Evolutionary conservation across 352 stramenopile genomes (phyloP).

Genomic region (Pythium myriotylum): DNA sequence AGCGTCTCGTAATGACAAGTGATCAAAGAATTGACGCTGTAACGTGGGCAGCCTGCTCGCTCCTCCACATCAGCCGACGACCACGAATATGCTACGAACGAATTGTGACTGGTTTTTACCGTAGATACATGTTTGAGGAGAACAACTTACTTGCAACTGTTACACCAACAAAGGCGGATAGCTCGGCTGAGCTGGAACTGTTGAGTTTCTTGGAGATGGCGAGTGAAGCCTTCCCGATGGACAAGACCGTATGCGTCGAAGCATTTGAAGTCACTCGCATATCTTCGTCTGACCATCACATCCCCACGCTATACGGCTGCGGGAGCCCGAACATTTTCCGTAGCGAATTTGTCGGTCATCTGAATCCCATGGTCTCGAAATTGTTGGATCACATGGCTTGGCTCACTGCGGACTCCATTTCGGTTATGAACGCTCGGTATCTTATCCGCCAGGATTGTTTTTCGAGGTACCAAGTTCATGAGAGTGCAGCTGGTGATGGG

Average conservation of each 20-base stretch:
- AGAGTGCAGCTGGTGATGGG: neutral
- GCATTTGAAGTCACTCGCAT: neutral
- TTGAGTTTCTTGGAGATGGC: constrained; percentile 21
- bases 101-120: constrained; percentile 14
- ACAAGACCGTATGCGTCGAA: constrained; percentile 19
- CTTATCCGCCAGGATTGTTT: constrained; percentile 29
- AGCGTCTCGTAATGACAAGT: constrained; percentile 16
- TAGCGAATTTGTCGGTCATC: constrained; percentile 21
- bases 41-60: constrained; percentile 13
- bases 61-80: constrained; percentile 11
- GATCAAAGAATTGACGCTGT: constrained; percentile 20
- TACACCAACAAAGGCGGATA: neutral
- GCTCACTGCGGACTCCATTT: constrained; percentile 22
- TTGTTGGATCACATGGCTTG: constrained; percentile 20
- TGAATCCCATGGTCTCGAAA: neutral
- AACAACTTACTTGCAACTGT: neutral
- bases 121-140: constrained; percentile 20
- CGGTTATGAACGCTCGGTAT: constrained; percentile 13
- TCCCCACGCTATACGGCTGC: constrained; percentile 20
- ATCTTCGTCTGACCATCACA: neutral
- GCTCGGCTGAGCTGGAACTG: constrained; percentile 13
- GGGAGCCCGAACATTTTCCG: constrained; percentile 19
- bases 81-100: constrained; percentile 20
- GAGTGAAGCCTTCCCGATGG: constrained; percentile 12
- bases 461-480: constrained; percentile 4